Percentiles rank a stretch among this genome's conserved stretches.
These are phyloP conservation scores for Stentor coeruleus DNA, from an alignment of 73 alveolate genomes.

Conservation along the genomic window DNA sequence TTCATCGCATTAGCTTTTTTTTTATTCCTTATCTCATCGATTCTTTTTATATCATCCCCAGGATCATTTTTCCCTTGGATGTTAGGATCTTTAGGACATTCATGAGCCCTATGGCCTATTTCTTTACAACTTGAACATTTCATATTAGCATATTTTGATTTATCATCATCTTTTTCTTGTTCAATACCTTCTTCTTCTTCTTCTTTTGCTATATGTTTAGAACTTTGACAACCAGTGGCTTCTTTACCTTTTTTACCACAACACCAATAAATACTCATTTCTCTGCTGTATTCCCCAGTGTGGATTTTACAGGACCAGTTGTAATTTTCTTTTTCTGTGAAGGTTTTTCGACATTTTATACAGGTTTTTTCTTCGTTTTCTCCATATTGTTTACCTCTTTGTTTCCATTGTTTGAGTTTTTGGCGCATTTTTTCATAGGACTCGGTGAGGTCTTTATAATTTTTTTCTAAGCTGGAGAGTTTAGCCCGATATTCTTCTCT, in stretches of 20 bases:
- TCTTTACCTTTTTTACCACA: slow-evolving; percentile 62
- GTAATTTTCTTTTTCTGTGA: slow-evolving; percentile 55
- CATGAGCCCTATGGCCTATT: slow-evolving; percentile 48
- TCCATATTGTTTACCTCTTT: slow-evolving; percentile 21
- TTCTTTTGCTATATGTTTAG: slow-evolving; percentile 67
- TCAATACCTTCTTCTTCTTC: slow-evolving; percentile 56
- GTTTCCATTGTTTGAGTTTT: slow-evolving; percentile 25
- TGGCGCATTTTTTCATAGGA: slow-evolving; percentile 10
- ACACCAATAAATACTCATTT: slow-evolving; percentile 59
- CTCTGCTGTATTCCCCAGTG: slow-evolving; percentile 52
- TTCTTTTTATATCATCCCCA: slow-evolving; percentile 50
- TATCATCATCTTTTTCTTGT: slow-evolving; percentile 41
- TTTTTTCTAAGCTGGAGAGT: not conserved
- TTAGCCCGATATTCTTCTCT: not conserved
- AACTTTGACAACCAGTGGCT: slow-evolving; percentile 56
- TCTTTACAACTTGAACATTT: slow-evolving; percentile 58
- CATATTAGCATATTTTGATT: slow-evolving; percentile 28
- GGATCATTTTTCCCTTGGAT: slow-evolving; percentile 31
- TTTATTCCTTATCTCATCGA: slow-evolving; percentile 33
- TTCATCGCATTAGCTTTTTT: slow-evolving; percentile 8
- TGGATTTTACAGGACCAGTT: slow-evolving; percentile 71
- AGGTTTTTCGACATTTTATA: slow-evolving; percentile 53
- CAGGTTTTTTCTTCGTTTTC: slow-evolving; percentile 53
- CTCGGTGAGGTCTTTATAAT: not conserved
- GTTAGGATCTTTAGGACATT: slow-evolving; percentile 68